Conservation (phyloP, 768 basidiomycete species). For the Cantharellus anzutake region DNA sequence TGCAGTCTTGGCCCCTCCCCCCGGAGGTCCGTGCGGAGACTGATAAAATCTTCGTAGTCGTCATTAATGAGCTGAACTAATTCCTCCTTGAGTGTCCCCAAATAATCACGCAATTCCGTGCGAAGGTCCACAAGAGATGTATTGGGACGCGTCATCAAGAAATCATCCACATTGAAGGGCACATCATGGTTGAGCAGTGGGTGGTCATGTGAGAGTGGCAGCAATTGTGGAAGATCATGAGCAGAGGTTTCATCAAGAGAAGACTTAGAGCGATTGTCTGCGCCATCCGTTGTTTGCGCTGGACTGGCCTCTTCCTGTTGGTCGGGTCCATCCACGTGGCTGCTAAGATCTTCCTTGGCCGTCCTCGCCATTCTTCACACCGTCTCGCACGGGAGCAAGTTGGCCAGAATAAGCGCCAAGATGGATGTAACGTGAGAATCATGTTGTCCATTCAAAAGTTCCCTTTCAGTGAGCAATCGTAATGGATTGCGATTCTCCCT, state of each 20-base stretch:
- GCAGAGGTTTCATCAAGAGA: conserved; percentile 1
- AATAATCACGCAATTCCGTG: conserved; percentile 70
- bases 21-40: conserved; percentile 77
- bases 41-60: conserved; percentile 96
- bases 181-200: conserved; percentile 40
- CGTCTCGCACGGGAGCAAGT: too few species aligned
- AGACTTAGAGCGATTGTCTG: background rate
- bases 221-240: conserved; percentile 19
- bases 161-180: conserved; percentile 64
- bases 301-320: too few species aligned
- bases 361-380: too few species aligned
- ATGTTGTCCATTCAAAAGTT: too few species aligned
- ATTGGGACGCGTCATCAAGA: conserved; percentile 63
- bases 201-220: conserved; percentile 66
- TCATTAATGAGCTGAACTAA: conserved; percentile 91
- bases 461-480: too few species aligned
- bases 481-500: too few species aligned
- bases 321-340: too few species aligned
- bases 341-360: too few species aligned
- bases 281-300: background rate
- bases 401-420: too few species aligned
- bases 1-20: conserved; percentile 63
- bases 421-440: too few species aligned
- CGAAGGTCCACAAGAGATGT: conserved; percentile 78
- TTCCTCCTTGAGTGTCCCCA: conserved; percentile 72